phyloP scores from a whole-genome alignment of 2,329 filamentous ascomycete genomes.

The Aspergillus thermomutatus region DNA sequence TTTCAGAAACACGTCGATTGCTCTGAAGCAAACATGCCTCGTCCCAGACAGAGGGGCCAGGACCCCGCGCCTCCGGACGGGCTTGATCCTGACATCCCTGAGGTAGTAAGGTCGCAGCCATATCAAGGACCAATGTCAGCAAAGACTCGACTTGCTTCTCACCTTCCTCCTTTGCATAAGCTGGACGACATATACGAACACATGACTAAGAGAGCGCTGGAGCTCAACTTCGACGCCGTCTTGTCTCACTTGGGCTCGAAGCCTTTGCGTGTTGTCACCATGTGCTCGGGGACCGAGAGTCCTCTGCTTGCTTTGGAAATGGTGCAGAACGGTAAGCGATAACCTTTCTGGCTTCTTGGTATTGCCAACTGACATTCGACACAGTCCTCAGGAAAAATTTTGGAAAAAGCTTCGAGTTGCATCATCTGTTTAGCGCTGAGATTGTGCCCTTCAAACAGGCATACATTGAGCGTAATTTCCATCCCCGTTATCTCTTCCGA shows the following conservation, averaged over 20 bases:
- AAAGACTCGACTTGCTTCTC: conserved; percentile 14
- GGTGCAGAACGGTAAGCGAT: conserved; percentile 46
- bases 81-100: conserved; percentile 17
- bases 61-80: neutral
- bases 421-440: conserved; percentile 62
- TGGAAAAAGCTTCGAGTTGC: conserved; percentile 40
- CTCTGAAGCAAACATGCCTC: neutral
- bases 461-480: conserved; percentile 61
- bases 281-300: conserved; percentile 76
- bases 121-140: conserved; percentile 7
- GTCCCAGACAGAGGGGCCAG: neutral
- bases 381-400: conserved; percentile 33
- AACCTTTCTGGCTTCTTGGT: too few species aligned
- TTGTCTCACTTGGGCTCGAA: conserved; percentile 30
- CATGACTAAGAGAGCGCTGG: conserved; percentile 22
- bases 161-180: conserved; percentile 24
- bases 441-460: conserved; percentile 63
- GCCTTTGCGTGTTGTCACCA: conserved; percentile 60
- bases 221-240: conserved; percentile 44
- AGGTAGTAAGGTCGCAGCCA: conserved; percentile 16
- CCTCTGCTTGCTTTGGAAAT: conserved; percentile 65
- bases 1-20: neutral
- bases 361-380: neutral
- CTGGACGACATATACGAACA: conserved; percentile 29
- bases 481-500: conserved; percentile 52